Conservation (phyloP, 768 basidiomycete species). For the Russula sp. region DNA sequence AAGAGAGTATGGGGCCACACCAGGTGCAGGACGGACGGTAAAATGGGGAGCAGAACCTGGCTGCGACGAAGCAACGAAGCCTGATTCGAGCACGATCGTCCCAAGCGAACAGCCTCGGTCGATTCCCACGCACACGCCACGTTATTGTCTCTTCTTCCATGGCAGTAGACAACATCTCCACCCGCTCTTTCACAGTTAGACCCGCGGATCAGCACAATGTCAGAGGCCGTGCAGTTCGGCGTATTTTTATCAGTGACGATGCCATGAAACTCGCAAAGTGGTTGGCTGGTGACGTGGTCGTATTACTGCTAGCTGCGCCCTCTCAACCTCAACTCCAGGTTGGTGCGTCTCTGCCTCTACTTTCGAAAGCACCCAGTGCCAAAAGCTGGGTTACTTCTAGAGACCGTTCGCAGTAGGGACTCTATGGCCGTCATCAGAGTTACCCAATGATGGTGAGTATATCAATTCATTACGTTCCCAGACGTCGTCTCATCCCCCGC, state of each 20-base stretch:
- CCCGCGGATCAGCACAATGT: not conserved
- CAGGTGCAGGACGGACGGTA: not conserved
- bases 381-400: constrained; percentile 14
- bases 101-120: not conserved
- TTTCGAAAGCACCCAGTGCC: constrained; percentile 1
- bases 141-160: not conserved
- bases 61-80: not conserved
- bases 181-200: constrained; percentile 4
- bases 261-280: constrained; percentile 52
- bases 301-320: constrained; percentile 34
- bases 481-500: constrained; percentile 1
- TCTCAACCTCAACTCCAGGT: constrained; percentile 9
- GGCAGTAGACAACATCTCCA: not conserved
- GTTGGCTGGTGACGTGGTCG: constrained; percentile 63
- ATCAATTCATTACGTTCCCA: not conserved
- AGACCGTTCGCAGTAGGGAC: constrained; percentile 62
- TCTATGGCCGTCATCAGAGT: constrained; percentile 67
- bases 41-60: not conserved
- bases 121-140: not conserved
- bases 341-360: constrained; percentile 14
- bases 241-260: constrained; percentile 58
- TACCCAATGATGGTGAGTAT: constrained; percentile 50
- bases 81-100: not conserved
- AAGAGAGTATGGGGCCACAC: constrained; percentile 7
- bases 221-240: constrained; percentile 44